Evolutionary conservation across 257 asterid genomes (phyloP).

Genomic region (Nicotiana knightiana): DNA sequence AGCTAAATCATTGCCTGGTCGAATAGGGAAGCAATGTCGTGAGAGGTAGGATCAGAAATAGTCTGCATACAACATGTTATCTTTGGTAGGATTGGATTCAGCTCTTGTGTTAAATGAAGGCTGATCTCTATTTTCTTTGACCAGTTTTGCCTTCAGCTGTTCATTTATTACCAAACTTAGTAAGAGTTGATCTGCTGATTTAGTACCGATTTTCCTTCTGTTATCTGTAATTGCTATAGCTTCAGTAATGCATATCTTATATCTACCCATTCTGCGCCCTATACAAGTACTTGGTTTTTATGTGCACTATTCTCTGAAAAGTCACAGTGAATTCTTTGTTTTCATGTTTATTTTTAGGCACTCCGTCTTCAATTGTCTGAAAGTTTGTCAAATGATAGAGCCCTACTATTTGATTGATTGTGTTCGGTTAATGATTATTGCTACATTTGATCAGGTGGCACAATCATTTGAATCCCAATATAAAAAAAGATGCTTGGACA

Average conservation of each 20-base stretch:
- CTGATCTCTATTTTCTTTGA: background rate
- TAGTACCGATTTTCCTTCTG: background rate
- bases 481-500: constrained; percentile 95
- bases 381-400: background rate
- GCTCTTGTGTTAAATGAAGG: background rate
- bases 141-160: background rate
- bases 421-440: background rate
- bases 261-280: background rate
- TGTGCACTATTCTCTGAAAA: background rate
- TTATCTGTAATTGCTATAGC: background rate
- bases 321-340: background rate
- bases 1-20: constrained; percentile 92
- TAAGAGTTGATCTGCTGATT: background rate
- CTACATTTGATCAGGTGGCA: constrained; percentile 72
- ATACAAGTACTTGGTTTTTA: background rate
- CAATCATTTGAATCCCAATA: constrained; percentile 94
- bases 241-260: background rate
- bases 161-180: background rate
- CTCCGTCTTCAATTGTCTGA: background rate
- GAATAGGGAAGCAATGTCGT: constrained; percentile 99
- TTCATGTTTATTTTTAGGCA: background rate
- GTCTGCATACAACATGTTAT: background rate
- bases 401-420: background rate
- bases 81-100: background rate
- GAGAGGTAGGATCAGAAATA: constrained; percentile 62